Evolutionary conservation across 306 rosid genomes (phyloP).

Genomic region (Gastrolobium villosum): DNA sequence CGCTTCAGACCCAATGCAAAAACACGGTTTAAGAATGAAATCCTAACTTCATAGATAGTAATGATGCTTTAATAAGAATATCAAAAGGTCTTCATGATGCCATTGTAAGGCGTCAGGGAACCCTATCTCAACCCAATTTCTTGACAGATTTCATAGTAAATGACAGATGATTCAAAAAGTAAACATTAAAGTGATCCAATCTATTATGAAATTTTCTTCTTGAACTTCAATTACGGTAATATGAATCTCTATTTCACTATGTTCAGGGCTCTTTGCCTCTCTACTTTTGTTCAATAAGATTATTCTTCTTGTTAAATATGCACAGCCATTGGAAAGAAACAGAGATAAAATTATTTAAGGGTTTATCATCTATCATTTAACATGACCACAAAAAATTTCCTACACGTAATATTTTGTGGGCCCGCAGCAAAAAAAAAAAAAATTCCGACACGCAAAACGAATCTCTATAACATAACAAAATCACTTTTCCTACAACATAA

Average conservation of each 20-base stretch:
- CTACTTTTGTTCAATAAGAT: neutral
- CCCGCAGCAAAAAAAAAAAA: too few relatives aligned
- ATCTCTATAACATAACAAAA: too few relatives aligned
- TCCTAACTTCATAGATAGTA: neutral
- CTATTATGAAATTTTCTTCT: neutral
- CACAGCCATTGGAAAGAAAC: neutral
- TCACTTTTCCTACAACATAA: too few relatives aligned
- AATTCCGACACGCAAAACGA: too few relatives aligned
- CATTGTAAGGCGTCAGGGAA: neutral
- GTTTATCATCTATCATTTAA: too few relatives aligned
- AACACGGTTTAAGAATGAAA: neutral
- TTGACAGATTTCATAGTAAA: neutral
- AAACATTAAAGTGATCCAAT: neutral
- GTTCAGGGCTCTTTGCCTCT: neutral
- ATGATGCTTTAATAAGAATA: neutral
- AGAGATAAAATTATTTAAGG: neutral
- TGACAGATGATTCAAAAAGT: neutral
- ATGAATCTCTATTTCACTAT: neutral
- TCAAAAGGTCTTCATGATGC: neutral
- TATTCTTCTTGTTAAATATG: constrained; percentile 5
- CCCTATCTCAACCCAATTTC: neutral
- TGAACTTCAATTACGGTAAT: constrained; percentile 1
- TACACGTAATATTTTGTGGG: too few relatives aligned
- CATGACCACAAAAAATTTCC: too few relatives aligned
- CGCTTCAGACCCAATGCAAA: constrained; percentile 25